These are phyloP conservation scores for Gaertneriomyces semiglobifer DNA, from an alignment of 192 early-diverging fungal genomes.

Conservation along the genomic window DNA sequence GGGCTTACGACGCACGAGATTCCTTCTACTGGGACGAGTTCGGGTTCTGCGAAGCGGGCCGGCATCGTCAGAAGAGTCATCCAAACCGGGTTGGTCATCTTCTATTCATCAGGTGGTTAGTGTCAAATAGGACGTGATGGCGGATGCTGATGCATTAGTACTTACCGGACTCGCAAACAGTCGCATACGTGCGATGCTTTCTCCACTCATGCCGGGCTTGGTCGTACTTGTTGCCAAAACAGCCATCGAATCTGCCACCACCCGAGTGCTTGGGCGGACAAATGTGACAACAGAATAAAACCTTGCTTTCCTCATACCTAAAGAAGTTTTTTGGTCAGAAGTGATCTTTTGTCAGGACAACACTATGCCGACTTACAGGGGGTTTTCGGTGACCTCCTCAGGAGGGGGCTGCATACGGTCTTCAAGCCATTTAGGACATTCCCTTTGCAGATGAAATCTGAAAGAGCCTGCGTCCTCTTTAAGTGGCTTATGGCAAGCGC, in stretches of 20 bases:
- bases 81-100: no score
- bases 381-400: not conserved
- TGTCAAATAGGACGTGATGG: no score
- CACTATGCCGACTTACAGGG: not conserved
- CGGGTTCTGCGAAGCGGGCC: no score
- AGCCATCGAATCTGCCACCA: conserved; percentile 19
- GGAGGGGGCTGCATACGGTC: conserved; percentile 1
- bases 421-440: not conserved
- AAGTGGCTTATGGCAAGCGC: not conserved
- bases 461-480: not conserved
- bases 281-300: conserved; percentile 18
- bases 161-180: conserved; percentile 1
- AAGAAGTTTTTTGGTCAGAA: not conserved
- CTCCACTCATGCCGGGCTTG: conserved; percentile 23
- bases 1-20: no score
- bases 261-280: conserved; percentile 16
- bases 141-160: not conserved
- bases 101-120: no score
- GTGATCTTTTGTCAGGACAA: not conserved
- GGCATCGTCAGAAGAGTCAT: no score
- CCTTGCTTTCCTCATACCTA: not conserved
- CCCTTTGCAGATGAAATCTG: not conserved
- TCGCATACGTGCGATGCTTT: conserved; percentile 20
- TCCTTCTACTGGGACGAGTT: no score
- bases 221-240: conserved; percentile 17